Conservation (phyloP, 2,329 filamentous ascomycete genomes). For the Phialophora chinensis region DNA sequence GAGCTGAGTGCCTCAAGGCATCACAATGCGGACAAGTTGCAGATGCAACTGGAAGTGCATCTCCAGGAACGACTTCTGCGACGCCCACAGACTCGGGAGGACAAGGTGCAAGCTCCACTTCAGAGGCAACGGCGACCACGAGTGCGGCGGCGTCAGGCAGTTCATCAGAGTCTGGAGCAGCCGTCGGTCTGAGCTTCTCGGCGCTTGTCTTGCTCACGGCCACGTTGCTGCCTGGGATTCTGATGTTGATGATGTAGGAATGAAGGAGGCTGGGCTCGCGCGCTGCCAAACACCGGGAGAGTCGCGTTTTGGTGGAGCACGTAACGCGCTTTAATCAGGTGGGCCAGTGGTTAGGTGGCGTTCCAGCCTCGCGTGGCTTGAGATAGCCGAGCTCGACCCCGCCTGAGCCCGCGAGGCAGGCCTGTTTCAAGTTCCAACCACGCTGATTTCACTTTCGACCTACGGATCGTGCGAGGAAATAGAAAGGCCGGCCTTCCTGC, state of each 20-base stretch:
- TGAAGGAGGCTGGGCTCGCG: background rate
- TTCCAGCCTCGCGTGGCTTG: slow-evolving; percentile 20
- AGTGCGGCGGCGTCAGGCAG: background rate
- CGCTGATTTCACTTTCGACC: slow-evolving; percentile 13
- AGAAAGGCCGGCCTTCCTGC: slow-evolving; percentile 13
- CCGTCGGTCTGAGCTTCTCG: background rate
- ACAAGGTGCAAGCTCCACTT: background rate
- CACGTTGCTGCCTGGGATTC: background rate
- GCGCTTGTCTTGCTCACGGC: background rate
- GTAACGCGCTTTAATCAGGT: slow-evolving; percentile 3
- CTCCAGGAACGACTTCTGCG: background rate
- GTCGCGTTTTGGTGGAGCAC: background rate
- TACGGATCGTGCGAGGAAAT: background rate
- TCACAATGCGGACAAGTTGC: slow-evolving; percentile 5
- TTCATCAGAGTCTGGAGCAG: slow-evolving; percentile 2
- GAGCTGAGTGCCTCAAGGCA: background rate
- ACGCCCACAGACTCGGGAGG: background rate
- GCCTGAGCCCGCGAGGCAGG: too few species aligned
- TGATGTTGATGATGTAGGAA: background rate
- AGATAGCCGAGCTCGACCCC: slow-evolving; percentile 9
- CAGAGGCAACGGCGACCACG: background rate
- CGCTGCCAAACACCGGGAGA: too few species aligned
- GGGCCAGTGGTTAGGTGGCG: background rate
- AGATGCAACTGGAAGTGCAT: background rate
- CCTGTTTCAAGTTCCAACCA: slow-evolving; percentile 14